Evolutionary conservation across 2,329 filamentous ascomycete species (phyloP).

Genomic region (Colletotrichum sp.): DNA sequence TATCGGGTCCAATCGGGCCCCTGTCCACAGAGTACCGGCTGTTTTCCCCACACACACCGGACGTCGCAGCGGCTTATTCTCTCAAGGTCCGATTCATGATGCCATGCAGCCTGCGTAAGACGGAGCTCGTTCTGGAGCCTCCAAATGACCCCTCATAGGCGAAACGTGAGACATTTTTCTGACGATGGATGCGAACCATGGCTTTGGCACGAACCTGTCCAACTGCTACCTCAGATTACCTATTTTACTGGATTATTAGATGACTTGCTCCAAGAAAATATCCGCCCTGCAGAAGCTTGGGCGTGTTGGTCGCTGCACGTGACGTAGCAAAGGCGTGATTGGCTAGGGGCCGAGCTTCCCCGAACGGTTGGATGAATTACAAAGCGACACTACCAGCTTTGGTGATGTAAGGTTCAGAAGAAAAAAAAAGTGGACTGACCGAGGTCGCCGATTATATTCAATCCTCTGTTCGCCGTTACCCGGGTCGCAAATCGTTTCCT

Average conservation of each 20-base stretch:
- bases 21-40: background rate
- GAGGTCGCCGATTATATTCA: background rate
- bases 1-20: background rate
- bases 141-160: background rate
- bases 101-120: background rate
- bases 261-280: background rate
- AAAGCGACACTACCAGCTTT: constrained; percentile 14
- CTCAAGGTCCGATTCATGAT: background rate
- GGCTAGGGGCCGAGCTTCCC: background rate
- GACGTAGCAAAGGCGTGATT: constrained; percentile 14
- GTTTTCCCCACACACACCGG: background rate
- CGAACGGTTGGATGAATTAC: constrained; percentile 9
- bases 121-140: background rate
- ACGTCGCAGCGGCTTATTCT: background rate
- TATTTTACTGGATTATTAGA: background rate
- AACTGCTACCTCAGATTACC: background rate
- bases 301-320: background rate
- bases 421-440: constrained; percentile 23
- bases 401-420: constrained; percentile 2
- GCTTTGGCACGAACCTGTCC: background rate
- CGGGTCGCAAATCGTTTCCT: background rate
- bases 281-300: background rate
- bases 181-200: background rate
- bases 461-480: background rate
- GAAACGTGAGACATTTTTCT: background rate